Conservation (phyloP, 495 filamentous ascomycete species). For the Xylaria longipes region DNA sequence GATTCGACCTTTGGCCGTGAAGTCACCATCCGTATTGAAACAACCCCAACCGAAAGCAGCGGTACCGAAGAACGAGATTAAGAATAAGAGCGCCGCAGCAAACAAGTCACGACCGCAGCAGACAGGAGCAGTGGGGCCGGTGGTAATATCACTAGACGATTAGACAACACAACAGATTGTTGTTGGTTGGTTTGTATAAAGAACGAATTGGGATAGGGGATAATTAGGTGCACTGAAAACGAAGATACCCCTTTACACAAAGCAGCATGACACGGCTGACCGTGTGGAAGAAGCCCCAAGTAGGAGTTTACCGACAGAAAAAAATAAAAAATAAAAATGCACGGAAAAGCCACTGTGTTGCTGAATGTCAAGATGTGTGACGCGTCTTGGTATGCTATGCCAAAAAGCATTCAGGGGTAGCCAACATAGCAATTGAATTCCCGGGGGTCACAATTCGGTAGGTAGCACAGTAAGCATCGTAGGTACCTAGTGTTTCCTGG, state of each 20-base stretch:
- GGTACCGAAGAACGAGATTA: constrained; percentile 27
- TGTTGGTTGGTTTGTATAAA: constrained; percentile 28
- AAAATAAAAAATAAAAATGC: not conserved
- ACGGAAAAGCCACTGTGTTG: not conserved
- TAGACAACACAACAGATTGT: constrained; percentile 20
- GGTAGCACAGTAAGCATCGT: constrained; percentile 7
- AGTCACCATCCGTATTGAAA: constrained; percentile 34
- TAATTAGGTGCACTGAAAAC: constrained; percentile 1
- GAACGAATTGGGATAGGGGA: constrained; percentile 35
- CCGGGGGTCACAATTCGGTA: not conserved
- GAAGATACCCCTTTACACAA: constrained; percentile 22
- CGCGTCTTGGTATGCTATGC: not conserved
- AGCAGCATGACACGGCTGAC: not conserved
- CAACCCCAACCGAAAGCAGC: constrained; percentile 31
- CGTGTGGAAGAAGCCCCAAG: not conserved
- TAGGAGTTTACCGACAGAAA: not conserved
- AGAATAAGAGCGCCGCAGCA: constrained; percentile 33
- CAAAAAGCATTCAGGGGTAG: constrained; percentile 8
- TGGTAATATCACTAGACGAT: constrained; percentile 38
- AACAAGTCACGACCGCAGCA: constrained; percentile 32
- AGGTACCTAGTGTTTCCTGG: not conserved
- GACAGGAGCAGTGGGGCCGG: not conserved
- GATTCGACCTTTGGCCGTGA: constrained; percentile 33
- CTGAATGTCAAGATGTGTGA: not conserved
- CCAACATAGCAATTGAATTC: not conserved